These are phyloP conservation scores for Naganishia liquefaciens DNA, from an alignment of 1,284 basidiomycete genomes.

Conservation along the genomic window DNA sequence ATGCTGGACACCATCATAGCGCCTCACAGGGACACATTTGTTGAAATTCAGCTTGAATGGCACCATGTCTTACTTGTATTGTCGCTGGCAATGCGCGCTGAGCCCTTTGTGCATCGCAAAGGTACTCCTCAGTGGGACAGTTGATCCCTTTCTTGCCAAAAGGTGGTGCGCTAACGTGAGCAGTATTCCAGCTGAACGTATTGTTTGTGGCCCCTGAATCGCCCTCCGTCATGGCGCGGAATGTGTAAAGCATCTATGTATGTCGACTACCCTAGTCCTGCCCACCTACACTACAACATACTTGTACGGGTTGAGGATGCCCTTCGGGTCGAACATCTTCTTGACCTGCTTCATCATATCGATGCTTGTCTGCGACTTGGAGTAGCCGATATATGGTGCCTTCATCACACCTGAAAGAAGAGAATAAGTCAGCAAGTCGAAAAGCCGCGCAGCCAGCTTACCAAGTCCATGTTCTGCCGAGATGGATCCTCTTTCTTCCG, in stretches of 20 bases:
- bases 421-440: not conserved
- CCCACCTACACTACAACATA: constrained; percentile 40
- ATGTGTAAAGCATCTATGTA: constrained; percentile 2
- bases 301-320: constrained; percentile 38
- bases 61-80: too few relatives aligned
- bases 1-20: too few relatives aligned
- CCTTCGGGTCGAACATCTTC: constrained; percentile 35
- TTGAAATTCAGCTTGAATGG: too few relatives aligned
- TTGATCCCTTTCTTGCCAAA: not conserved
- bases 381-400: constrained; percentile 84
- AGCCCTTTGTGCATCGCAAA: not conserved
- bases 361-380: constrained; percentile 76
- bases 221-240: not conserved
- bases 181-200: not conserved
- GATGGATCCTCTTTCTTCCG: constrained; percentile 74
- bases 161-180: not conserved
- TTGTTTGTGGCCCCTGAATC: not conserved
- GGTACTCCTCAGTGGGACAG: not conserved
- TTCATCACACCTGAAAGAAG: constrained; percentile 74
- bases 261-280: not conserved
- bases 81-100: too few relatives aligned
- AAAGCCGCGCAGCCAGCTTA: constrained; percentile 8
- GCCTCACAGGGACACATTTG: too few relatives aligned
- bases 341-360: constrained; percentile 74
- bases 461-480: constrained; percentile 92